Evolutionary conservation across 495 filamentous ascomycete genomes (phyloP).

Genomic region (Hypoxylon intermedium): DNA sequence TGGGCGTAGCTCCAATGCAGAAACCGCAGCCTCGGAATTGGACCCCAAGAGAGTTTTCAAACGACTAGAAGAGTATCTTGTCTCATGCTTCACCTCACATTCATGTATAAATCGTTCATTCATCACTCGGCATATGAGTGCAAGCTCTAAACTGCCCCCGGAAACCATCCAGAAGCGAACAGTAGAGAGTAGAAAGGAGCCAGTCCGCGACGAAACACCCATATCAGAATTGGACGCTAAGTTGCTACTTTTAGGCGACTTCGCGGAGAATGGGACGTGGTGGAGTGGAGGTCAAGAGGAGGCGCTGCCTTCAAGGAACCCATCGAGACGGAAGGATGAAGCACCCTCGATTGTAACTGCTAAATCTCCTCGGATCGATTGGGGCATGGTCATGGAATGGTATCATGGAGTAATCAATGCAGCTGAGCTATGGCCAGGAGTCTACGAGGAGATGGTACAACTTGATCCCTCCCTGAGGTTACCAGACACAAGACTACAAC

Average conservation of each 20-base stretch:
- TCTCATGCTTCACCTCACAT: constrained; percentile 69
- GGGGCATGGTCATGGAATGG: constrained; percentile 75
- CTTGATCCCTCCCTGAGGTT: constrained; percentile 50
- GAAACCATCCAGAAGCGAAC: constrained; percentile 29
- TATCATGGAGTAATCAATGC: constrained; percentile 74
- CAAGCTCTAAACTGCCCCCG: constrained; percentile 35
- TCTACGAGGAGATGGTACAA: constrained; percentile 60
- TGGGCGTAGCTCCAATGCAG: constrained; percentile 9
- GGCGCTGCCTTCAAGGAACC: constrained; percentile 42
- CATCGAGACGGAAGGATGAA: constrained; percentile 46
- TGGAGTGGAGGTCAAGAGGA: constrained; percentile 71
- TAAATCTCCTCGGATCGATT: constrained; percentile 77
- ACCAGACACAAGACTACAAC: constrained; percentile 45
- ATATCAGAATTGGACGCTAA: constrained; percentile 71
- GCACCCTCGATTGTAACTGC: constrained; percentile 57
- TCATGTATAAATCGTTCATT: constrained; percentile 80
- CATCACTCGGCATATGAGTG: constrained; percentile 51
- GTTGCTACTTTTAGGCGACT: constrained; percentile 76
- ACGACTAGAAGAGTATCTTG: constrained; percentile 77
- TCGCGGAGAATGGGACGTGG: constrained; percentile 85
- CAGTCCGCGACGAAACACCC: constrained; percentile 39
- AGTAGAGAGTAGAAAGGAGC: constrained; percentile 41
- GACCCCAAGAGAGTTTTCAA: constrained; percentile 65
- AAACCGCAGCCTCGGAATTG: constrained; percentile 28
- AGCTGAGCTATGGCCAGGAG: constrained; percentile 56